A percentile compares a stretch with the other conserved stretches of the same genome.
phyloP scores from a whole-genome alignment of 495 filamentous ascomycete genomes.

The Thozetella sp. region DNA sequence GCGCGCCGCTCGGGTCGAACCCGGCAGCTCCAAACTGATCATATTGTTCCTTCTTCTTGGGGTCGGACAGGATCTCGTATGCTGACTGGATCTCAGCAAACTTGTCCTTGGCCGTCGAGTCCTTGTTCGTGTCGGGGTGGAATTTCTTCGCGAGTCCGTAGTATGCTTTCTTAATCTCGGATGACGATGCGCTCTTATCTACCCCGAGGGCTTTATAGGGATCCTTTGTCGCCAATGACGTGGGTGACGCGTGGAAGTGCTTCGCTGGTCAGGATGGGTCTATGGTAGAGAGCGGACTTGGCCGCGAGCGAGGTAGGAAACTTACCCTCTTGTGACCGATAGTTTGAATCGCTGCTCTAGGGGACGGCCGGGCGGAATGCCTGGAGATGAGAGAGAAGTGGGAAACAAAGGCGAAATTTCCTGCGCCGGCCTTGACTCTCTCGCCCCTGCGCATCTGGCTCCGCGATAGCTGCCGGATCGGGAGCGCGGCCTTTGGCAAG shows the following conservation, averaged over 20 bases:
- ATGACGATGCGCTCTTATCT: constrained; percentile 70
- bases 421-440: constrained; percentile 30
- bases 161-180: constrained; percentile 98
- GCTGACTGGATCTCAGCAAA: constrained; percentile 90
- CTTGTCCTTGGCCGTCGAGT: constrained; percentile 85
- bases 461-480: constrained; percentile 49
- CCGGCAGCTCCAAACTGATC: constrained; percentile 88
- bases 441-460: constrained; percentile 47
- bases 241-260: constrained; percentile 76
- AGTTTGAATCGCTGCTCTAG: constrained; percentile 7
- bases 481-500: constrained; percentile 51
- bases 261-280: constrained; percentile 24
- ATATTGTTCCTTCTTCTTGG: constrained; percentile 87
- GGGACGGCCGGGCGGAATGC: constrained; percentile 6
- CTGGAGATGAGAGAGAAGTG: constrained; percentile 22
- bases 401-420: constrained; percentile 24
- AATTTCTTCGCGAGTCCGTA: constrained; percentile 98
- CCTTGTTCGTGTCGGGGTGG: constrained; percentile 98
- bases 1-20: constrained; percentile 78
- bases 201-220: constrained; percentile 91
- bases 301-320: background rate
- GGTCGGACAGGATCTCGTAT: constrained; percentile 89
- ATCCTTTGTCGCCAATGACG: constrained; percentile 66
- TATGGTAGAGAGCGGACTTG: no score
- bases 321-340: constrained; percentile 19